Evolutionary conservation across 352 stramenopile species (phyloP), one percentile per base, ranked within the genome.

Genomic region (Globisporangium spiculum): DNA sequence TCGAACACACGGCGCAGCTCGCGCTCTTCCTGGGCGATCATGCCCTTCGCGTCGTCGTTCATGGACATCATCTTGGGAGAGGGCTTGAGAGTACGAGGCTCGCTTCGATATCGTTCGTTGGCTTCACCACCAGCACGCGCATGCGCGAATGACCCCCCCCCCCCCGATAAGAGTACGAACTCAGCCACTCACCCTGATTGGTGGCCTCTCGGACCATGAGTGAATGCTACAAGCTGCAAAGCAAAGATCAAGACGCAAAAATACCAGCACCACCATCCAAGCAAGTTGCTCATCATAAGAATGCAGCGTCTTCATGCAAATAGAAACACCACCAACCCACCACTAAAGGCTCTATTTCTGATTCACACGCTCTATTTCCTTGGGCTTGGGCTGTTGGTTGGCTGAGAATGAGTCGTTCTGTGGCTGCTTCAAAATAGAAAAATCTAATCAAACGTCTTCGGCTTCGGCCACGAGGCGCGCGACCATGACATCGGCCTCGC

Each of bases 1-100:
- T 98, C 90, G 69, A 98, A 99, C 34, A 99, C 97, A 38, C 96
- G 89, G 62, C 94, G 90, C 52, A 99, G 75, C 71, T 98, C 95
- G 48, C 94, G 97, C 77, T 98, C 90, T 72, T 99, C 96, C 70
- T 98, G 94, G 8, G 91, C 84, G 26, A 96, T 97, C 79, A 98
- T 96, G 44, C 82, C 85, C 70, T 94, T 95, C 18, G 77, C 65
- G 61, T 92, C 84, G 27, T 93, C 84, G 9, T 75, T 89, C 30
- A 84, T 71, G 54, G 81, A 90, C 84, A 92, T 92, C 83, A 93
- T 90, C 54, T 34, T 75, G 59, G 30, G 36, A 18, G 36, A 4
- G 9, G 22, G 18, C 27, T 67, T 32, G 32, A 41, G 18, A 34
- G 20, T 41, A 20, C 2, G 26, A 56, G 22, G 9, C 30, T 59